Base-by-base conservation (phyloP, 2,329 filamentous ascomycete genomes). In the Trichoderma pleuroti region DNA sequence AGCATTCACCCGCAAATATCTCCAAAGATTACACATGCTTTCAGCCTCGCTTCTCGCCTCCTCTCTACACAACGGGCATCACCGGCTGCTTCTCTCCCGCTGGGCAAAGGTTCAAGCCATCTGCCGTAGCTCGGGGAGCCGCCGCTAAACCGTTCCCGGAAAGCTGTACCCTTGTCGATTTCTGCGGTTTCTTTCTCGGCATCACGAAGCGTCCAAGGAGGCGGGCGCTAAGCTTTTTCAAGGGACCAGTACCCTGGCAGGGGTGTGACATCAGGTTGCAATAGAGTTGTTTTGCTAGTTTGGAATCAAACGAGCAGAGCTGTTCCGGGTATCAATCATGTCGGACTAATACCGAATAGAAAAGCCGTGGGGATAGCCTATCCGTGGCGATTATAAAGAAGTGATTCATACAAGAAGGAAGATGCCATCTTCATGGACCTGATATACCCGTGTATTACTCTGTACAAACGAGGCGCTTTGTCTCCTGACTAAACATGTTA, bases 301-400 rank as follows among this genome's bases (percentile, higher is more conserved):
- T 42, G 52, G 28, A 66, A 54, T 39, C 32, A n/a, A 39, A 28
- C n/a, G n/a, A 21, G n/a, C 5, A 10, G 7, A 36, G 21, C 21
- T 16, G 5, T 56, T n/a, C 18, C 16, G 21, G 12, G 26, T 36
- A 54, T 26, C n/a, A n/a, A 12, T 21, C 11, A 7, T 24, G 46
- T 11, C n/a, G n/a, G 18, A 11, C 39, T 63, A 54, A 39, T 56
- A 56, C 24, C 3, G 18, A 39, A 56, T 10, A 36, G 63, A 24
- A 28, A 39, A 66, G 63, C 39, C 63, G 24, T 28, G 63, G 32
- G 64, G 64, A 60, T 49, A 68, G 65, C 65, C 65, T 68, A 68
- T 68, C 28, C n/a, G 54, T 34, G 24, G 16, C 54, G 26, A 26
- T 60, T 67, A 66, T 24, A 18, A 60, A n/a, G 16, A 46, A 16